Conservation (phyloP, 352 stramenopile genomes). For the Globisporangium cederbergense region DNA sequence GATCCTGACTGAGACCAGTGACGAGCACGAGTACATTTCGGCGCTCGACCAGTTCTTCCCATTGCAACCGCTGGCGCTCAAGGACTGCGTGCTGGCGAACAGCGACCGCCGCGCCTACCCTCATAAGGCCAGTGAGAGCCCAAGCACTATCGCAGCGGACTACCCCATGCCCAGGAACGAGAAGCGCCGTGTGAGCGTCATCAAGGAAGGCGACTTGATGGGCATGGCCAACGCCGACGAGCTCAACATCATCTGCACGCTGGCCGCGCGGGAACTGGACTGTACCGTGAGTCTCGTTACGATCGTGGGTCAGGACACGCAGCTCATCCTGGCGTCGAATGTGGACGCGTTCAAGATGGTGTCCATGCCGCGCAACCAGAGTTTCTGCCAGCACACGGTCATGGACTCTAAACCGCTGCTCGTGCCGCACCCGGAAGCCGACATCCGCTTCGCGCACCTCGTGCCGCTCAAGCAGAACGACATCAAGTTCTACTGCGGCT, state of each 20-base stretch:
- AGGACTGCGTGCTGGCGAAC: conserved; percentile 19
- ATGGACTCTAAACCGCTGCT: conserved; percentile 45
- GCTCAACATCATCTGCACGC: conserved; percentile 3
- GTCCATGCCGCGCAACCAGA: conserved; percentile 25
- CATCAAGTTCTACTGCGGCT: conserved; percentile 39
- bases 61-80: background rate
- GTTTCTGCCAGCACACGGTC: conserved; percentile 33
- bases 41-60: conserved; percentile 4
- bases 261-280: conserved; percentile 50
- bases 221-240: background rate
- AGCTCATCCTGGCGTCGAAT: conserved; percentile 36
- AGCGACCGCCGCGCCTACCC: conserved; percentile 34
- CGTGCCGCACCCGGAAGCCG: conserved; percentile 44
- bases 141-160: background rate
- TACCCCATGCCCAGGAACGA: background rate
- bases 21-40: conserved; percentile 22
- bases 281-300: conserved; percentile 54
- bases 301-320: conserved; percentile 47
- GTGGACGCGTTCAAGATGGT: conserved; percentile 17
- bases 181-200: background rate
- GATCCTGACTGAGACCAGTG: conserved; percentile 10
- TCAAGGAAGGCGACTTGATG: background rate
- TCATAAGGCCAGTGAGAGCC: conserved; percentile 6
- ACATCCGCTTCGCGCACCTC: conserved; percentile 45
- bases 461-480: conserved; percentile 20